Base-by-base conservation (phyloP, 805 yeast species). In the Geotrichum ghanense region DNA sequence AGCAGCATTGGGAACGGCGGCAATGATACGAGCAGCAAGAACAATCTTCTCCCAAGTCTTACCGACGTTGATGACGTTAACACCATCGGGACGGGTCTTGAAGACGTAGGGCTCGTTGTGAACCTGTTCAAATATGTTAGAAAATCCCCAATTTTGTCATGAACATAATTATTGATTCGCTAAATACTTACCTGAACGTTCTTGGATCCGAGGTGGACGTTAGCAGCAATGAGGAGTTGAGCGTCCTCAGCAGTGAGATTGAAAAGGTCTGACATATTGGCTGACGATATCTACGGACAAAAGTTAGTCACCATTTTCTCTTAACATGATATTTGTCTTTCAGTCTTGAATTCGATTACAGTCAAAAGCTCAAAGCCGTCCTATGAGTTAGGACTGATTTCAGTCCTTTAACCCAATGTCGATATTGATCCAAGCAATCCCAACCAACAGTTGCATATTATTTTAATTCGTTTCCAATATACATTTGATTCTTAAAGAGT, bases 31-130 rank as follows among this genome's bases (percentile, higher is more conserved):
- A 65, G 99, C 98, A 69, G 99, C 99, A 72, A 92, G 79, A 58
- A 90, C 97, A 72, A 89, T 84, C 81, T 90, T 90, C 81, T 92
- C 97, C 97, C 98, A 92, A 68, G 99, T 92, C 81, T 90, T 89
- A 80, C 94, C 94, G 67, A 92, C 78, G 87, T 92, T 87, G 75
- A 92, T 89, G 64, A 92, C 78, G 81, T 88, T 88, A 67, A 92
- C 97, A 83, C 98, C 98, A 72, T 92, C 98, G 75, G 95, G 92
- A 79, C 97, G 89, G 74, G 95, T 83, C 78, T 87, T 85, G 90
- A 76, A 85, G 66, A 90, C 95, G 52, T 57, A 57, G 44, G 61
- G 59, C 44, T 53, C 58, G 82, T 86, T 88, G 86, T 88, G 96
- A 68, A 86, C 90, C 37, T 31, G 31, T 25, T 25, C 31, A 25